phyloP scores from a whole-genome alignment of 441 rosid species.

The Iberis amara region DNA sequence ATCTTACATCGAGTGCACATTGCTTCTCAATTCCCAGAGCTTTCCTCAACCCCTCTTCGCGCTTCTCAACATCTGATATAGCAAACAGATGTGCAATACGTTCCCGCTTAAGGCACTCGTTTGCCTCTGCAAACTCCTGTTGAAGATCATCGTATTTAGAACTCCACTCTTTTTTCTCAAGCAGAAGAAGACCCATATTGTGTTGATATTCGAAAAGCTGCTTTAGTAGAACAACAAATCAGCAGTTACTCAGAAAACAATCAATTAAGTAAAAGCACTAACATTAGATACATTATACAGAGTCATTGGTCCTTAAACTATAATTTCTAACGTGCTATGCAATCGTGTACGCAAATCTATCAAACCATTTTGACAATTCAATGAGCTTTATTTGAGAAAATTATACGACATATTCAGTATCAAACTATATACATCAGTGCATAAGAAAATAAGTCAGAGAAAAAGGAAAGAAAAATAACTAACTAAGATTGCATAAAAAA shows the following conservation, averaged over 20 bases:
- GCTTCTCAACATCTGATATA: conserved; percentile 62
- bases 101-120: conserved; percentile 62
- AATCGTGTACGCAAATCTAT: too few species aligned
- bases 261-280: too few species aligned
- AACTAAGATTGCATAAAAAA: too few species aligned
- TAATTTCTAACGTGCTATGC: too few species aligned
- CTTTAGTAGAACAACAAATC: conserved; percentile 14
- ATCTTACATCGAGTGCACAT: conserved; percentile 80
- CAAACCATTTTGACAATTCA: too few species aligned
- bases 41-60: conserved; percentile 75
- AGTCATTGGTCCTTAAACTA: too few species aligned
- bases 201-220: conserved; percentile 94
- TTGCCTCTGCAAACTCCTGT: conserved; percentile 45
- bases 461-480: neutral
- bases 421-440: too few species aligned
- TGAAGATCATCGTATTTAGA: conserved; percentile 62
- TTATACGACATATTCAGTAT: too few species aligned
- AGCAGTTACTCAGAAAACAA: neutral
- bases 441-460: neutral
- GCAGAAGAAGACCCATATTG: conserved; percentile 86
- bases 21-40: conserved; percentile 91
- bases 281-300: too few species aligned
- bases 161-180: conserved; percentile 87
- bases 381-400: too few species aligned
- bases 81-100: conserved; percentile 68